These are phyloP conservation scores for Ganoderma lingzhi DNA, from an alignment of 1,284 basidiomycete genomes.

Conservation along the genomic window DNA sequence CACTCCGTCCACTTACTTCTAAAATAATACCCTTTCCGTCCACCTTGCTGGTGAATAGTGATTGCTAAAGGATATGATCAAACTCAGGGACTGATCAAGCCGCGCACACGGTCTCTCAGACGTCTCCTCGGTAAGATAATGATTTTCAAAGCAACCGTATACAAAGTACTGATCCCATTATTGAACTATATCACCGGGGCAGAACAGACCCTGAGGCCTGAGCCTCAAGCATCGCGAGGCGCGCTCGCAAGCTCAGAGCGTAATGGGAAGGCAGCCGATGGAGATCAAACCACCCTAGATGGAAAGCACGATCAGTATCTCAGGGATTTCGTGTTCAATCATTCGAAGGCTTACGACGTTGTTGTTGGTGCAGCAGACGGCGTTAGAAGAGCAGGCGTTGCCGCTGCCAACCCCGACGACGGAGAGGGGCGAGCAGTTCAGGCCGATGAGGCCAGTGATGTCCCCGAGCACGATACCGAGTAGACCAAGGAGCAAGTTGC, in stretches of 20 bases:
- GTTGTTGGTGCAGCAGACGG: conserved; percentile 30
- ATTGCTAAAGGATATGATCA: background rate
- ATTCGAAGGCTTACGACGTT: conserved; percentile 21
- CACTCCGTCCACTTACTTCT: background rate
- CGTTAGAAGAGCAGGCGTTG: conserved; percentile 20
- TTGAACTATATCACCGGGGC: background rate
- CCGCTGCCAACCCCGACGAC: conserved; percentile 27
- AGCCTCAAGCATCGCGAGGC: background rate
- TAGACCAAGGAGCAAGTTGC: conserved; percentile 20
- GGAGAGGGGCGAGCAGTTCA: conserved; percentile 26
- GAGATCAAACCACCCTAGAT: conserved; percentile 21
- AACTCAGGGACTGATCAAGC: background rate
- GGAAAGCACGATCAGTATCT: background rate
- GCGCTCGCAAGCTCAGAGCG: conserved; percentile 6
- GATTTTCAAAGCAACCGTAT: background rate
- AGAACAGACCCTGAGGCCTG: background rate
- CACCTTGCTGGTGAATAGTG: background rate
- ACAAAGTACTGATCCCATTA: background rate
- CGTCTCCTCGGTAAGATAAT: background rate
- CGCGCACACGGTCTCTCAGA: background rate
- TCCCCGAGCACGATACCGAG: conserved; percentile 25
- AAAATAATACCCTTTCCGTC: background rate
- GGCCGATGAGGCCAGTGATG: conserved; percentile 19
- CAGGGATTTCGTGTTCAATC: background rate
- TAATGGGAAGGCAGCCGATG: conserved; percentile 23